Evolutionary conservation across 2,329 filamentous ascomycete genomes (phyloP).

Genomic region (Emydomyces testavorans): DNA sequence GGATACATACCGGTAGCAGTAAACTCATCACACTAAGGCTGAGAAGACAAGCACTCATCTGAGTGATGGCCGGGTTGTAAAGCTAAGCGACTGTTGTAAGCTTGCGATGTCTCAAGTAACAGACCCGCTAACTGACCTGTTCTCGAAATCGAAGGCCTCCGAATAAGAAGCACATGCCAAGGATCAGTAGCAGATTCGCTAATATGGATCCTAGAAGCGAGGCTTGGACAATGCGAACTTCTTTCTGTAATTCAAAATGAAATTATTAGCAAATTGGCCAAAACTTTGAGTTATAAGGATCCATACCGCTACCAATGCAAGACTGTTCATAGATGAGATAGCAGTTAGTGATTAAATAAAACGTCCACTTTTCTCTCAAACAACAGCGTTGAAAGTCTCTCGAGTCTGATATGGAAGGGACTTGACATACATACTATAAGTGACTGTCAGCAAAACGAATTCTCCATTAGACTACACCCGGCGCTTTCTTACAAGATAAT

Average conservation of each 20-base stretch:
- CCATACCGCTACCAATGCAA: conserved; percentile 58
- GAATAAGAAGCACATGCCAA: conserved; percentile 89
- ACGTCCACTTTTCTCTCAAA: too few species aligned
- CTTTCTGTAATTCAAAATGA: conserved; percentile 63
- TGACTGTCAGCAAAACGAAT: conserved; percentile 24
- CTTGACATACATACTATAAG: conserved; percentile 15
- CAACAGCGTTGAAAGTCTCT: too few species aligned
- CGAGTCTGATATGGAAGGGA: too few species aligned
- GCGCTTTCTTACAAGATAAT: conserved; percentile 49
- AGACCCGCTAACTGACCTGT: conserved; percentile 45
- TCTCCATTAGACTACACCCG: not conserved
- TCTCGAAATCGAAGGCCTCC: conserved; percentile 76
- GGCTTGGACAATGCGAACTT: conserved; percentile 81
- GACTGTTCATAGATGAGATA: conserved; percentile 38
- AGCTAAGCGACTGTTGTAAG: conserved; percentile 40
- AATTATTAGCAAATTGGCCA: conserved; percentile 36
- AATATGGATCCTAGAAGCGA: conserved; percentile 85
- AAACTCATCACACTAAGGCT: conserved; percentile 70
- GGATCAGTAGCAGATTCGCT: conserved; percentile 75
- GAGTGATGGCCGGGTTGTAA: conserved; percentile 85
- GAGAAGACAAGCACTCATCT: conserved; percentile 73
- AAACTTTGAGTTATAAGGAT: not conserved
- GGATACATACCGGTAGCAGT: conserved; percentile 57
- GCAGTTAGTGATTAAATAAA: not conserved
- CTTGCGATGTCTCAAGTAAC: not conserved